phyloP scores from a whole-genome alignment of 139 green algal species.

The Deuterostichococcus epilithicus region DNA sequence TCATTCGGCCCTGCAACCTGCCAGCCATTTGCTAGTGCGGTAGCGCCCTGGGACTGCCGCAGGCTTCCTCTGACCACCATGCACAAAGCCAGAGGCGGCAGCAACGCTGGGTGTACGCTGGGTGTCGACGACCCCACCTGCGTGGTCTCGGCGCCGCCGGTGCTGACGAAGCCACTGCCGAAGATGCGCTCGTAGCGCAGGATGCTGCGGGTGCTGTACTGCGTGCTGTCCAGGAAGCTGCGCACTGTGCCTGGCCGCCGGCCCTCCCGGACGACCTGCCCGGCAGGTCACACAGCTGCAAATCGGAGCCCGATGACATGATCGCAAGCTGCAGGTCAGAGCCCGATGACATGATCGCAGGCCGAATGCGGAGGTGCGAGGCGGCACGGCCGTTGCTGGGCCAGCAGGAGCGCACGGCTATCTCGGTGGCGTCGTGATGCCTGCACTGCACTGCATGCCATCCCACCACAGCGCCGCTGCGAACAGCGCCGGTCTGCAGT shows the following conservation, averaged over 20 bases:
- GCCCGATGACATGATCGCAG: background rate
- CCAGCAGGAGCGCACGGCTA: no score
- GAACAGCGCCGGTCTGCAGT: background rate
- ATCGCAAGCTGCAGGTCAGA: background rate
- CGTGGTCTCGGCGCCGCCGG: constrained; percentile 56
- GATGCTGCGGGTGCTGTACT: constrained; percentile 65
- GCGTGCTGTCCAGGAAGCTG: constrained; percentile 64
- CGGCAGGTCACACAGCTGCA: background rate
- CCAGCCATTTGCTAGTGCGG: no score
- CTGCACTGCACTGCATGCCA: no score
- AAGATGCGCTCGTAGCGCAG: constrained; percentile 76
- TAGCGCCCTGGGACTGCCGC: no score
- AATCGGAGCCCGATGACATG: background rate
- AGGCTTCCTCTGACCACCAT: no score
- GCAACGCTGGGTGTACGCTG: no score
- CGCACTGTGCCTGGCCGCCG: constrained; percentile 26
- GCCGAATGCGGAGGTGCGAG: no score
- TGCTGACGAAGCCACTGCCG: constrained; percentile 71
- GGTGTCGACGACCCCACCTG: constrained; percentile 31
- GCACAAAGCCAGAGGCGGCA: no score
- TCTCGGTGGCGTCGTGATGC: no score
- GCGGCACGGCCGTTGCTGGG: no score
- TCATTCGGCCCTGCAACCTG: no score
- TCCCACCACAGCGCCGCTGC: no score
- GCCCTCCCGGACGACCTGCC: constrained; percentile 13